A percentile compares a stretch with the other conserved stretches of the same genome.
Conservation (phyloP, 2,329 filamentous ascomycete genomes). For the Spiromastix sp. region DNA sequence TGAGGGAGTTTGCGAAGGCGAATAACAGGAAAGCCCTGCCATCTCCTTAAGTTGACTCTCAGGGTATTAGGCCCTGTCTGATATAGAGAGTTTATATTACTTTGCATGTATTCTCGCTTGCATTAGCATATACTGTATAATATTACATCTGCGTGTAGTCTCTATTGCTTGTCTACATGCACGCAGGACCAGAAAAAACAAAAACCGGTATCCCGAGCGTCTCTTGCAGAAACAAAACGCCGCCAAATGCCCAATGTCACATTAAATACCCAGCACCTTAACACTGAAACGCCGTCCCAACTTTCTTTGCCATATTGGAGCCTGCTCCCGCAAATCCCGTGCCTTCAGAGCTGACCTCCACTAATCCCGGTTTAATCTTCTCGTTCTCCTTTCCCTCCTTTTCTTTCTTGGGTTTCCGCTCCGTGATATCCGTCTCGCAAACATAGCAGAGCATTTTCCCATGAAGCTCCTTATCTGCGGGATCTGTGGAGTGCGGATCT, state of each 20-base stretch:
- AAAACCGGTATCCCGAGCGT: no score
- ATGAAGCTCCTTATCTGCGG: conserved; percentile 36
- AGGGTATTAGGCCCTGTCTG: conserved; percentile 1
- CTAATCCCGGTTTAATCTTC: conserved; percentile 58
- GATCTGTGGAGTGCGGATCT: conserved; percentile 50
- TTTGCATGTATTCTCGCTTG: not conserved
- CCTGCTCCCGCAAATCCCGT: conserved; percentile 91
- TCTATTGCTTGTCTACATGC: no score
- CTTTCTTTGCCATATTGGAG: conserved; percentile 67
- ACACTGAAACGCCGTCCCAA: conserved; percentile 73
- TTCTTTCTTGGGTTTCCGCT: conserved; percentile 21
- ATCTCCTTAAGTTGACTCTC: conserved; percentile 5
- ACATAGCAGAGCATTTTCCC: conserved; percentile 65
- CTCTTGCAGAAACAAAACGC: no score
- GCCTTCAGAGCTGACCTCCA: conserved; percentile 73
- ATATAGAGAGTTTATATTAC: not conserved
- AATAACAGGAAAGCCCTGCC: conserved; percentile 41
- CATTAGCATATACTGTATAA: no score
- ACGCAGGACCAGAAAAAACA: no score
- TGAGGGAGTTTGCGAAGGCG: conserved; percentile 60
- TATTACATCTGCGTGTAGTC: no score
- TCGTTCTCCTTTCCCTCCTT: conserved; percentile 40
- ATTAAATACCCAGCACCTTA: conserved; percentile 28
- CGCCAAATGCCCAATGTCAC: no score
- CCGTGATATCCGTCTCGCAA: conserved; percentile 68